Conservation (phyloP, 345 rosid genomes). For the Populus euphratica region DNA sequence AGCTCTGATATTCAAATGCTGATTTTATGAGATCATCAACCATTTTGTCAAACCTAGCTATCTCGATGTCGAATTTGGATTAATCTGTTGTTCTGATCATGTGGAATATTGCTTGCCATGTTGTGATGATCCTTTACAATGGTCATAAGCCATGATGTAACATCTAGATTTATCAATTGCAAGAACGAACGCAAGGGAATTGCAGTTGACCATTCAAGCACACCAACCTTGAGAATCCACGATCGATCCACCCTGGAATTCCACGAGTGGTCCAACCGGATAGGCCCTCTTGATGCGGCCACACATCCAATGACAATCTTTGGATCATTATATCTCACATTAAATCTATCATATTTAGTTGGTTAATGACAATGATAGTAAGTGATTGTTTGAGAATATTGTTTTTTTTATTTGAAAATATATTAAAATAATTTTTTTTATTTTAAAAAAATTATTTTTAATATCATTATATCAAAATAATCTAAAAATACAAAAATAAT, state of each 20-base stretch:
- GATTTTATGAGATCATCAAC: too few relatives aligned
- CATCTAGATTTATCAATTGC: not conserved
- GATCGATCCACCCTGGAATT: conserved; percentile 15
- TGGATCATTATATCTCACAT: conserved; percentile 6
- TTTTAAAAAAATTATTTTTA: too few relatives aligned
- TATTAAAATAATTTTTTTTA: too few relatives aligned
- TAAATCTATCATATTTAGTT: not conserved
- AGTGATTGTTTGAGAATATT: too few relatives aligned
- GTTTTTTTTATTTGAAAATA: too few relatives aligned
- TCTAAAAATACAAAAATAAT: too few relatives aligned
- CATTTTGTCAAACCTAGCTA: too few relatives aligned
- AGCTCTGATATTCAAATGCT: not conserved
- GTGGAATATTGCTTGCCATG: not conserved
- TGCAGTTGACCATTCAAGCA: not conserved
- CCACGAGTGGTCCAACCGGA: not conserved
- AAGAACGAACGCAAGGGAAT: not conserved
- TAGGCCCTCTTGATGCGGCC: not conserved
- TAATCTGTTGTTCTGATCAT: too few relatives aligned
- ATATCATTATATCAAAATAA: too few relatives aligned
- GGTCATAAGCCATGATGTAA: not conserved
- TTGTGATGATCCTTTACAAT: not conserved
- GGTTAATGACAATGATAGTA: not conserved
- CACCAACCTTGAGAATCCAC: not conserved
- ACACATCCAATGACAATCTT: not conserved
- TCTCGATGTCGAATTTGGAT: too few relatives aligned